Base-by-base conservation (phyloP, 2,329 filamentous ascomycete genomes). In the Rhynchosporium graminicola region DNA sequence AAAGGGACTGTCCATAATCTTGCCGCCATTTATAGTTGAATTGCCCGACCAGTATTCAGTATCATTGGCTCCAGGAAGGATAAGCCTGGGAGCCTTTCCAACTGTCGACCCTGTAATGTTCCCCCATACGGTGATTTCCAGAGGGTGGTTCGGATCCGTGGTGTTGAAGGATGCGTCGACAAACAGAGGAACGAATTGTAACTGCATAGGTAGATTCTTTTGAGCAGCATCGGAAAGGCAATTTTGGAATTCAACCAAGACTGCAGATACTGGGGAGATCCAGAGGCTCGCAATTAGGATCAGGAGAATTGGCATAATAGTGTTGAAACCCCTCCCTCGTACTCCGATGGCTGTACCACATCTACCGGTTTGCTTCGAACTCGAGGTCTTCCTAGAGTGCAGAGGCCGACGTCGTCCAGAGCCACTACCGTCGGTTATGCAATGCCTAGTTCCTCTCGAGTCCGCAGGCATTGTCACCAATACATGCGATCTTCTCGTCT, bases 51-150 rank as follows among this genome's bases (percentile, higher is more conserved):
- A 73, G 47, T 73, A 91, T 52, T 80, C 77, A 0, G 84, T 75
- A 72, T 85, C 82, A 69, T 82, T 76, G 20, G 82, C 76, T 0
- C 83, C 71, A 40, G 91, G 92, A 59, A 92, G 83, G 2, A 76
- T 64, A n/a, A 79, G 78, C 12, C 77, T 73, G 2, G 80, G 80
- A 50, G 83, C 81, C n/a, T 55, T 31, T 57, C 59, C 63, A 26
- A 66, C 63, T 6, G 69, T 69, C 36, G 88, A 85, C 52, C 95
- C 95, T 8, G 88, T 90, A 36, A 98, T 92, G 76, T 98, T 97
- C 57, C 93, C 94, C 79, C 92, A 98, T 52, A 97, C 83, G 1
- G 87, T 95, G 60, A 97, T 79, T 66, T 84, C 86, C 55, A 99
- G 80, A 46, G 82, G 84, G 72, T 93, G 86, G 57, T 78, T 81